Evolutionary conservation across 1,139 yeast genomes (phyloP).

Genomic region (Pichia sp.): DNA sequence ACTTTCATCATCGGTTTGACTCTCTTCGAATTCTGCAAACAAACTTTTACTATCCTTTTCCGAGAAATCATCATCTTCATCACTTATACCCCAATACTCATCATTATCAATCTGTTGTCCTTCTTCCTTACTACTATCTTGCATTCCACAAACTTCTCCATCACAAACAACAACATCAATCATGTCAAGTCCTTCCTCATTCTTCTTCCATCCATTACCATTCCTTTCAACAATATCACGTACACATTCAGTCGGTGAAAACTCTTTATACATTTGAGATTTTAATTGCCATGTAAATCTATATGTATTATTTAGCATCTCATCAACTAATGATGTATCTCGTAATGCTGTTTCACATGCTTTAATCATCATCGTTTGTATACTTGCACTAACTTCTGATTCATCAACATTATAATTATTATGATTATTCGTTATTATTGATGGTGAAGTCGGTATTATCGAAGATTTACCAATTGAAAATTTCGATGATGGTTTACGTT

Average conservation of each 20-base stretch:
- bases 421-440: background rate
- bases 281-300: conserved; percentile 63
- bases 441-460: background rate
- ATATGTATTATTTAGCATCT: conserved; percentile 47
- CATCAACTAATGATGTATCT: conserved; percentile 11
- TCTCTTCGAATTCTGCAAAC: conserved; percentile 15
- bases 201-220: conserved; percentile 59
- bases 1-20: conserved; percentile 1
- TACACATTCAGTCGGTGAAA: conserved; percentile 64
- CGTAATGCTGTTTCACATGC: conserved; percentile 12
- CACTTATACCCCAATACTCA: background rate
- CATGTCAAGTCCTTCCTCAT: conserved; percentile 30
- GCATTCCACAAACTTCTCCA: conserved; percentile 3
- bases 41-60: conserved; percentile 17
- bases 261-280: conserved; percentile 46
- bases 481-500: too few relatives aligned
- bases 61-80: too few relatives aligned
- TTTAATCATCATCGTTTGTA: conserved; percentile 13
- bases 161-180: conserved; percentile 27
- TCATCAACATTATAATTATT: background rate
- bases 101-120: background rate
- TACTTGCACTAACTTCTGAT: background rate
- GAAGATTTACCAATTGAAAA: background rate
- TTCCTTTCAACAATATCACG: conserved; percentile 64
- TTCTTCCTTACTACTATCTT: background rate